Evolutionary conservation across 2,329 filamentous ascomycete species (phyloP), one percentile per base, ranked within the genome.

Genomic region (Paracoccidioides lutzii): DNA sequence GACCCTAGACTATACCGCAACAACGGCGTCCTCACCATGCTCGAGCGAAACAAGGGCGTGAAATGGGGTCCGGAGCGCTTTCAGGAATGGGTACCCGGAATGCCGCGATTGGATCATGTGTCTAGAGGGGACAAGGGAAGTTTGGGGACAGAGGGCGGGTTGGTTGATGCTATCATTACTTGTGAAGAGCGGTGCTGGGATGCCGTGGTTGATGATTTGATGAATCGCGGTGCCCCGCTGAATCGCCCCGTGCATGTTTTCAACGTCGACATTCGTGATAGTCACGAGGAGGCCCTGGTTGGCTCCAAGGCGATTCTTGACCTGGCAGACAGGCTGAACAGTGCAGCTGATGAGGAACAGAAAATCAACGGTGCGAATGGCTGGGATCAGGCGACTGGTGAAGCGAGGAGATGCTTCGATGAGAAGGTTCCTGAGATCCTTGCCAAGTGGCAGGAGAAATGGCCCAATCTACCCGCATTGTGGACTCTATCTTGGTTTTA

Each of bases 181-280:
- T 98, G 93, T 67, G 93, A 98, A 71, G 93, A 98, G 73, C 80
- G 93, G 58, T 98, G 93, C 69, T 98, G 94, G 89, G 93, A 98
- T 71, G 90, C 93, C 4, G 93, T 98, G 38, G 81, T 98, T 9
- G 93, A 98, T 65, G 91, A 98, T 69, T 76, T 98, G 53, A 81
- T 95, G 59, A 87, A 83, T 64, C 82, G 94, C 59, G 93, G 91
- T 6, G 83, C 86, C 0, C 86, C 88, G 3, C 76, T 98, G 56
- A 98, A 98, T 70, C 78, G 89, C 2, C 90, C 93, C 0, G 93
- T 98, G 0, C 93, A 98, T 68, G 88, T 98, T 56, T 95, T 98
- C 76, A 98, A 98, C 65, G 86, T 98, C 55, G 93, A 98, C 69
- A 98, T 98, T 66, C 91, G 87, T 70, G 93, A 98, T 73, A 98